phyloP scores from a whole-genome alignment of 306 rosid species.

The Casuarina equisetifolia region DNA sequence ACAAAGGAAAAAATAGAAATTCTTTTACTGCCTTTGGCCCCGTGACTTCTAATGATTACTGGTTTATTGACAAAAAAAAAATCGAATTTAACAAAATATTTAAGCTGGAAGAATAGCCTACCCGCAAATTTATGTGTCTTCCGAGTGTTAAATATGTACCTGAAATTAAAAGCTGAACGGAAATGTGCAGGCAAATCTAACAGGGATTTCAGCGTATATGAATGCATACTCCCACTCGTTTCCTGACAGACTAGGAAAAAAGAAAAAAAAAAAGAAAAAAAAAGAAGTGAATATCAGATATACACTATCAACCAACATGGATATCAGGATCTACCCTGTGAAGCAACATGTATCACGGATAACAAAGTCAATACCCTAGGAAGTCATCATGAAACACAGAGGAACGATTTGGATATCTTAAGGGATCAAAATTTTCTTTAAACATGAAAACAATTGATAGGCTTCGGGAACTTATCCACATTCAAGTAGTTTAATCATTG shows the following conservation, averaged over 20 bases:
- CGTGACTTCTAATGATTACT: not conserved
- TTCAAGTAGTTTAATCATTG: not conserved
- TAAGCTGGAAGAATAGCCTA: conserved; percentile 16
- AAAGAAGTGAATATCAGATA: conserved; percentile 4
- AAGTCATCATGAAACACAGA: not conserved
- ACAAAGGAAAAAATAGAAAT: not conserved
- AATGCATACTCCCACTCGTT: conserved; percentile 51
- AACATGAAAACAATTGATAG: not conserved
- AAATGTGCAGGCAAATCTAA: conserved; percentile 74
- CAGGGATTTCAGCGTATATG: conserved; percentile 75
- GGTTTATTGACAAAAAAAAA: not conserved
- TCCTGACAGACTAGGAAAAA: conserved; percentile 28
- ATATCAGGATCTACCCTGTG: conserved; percentile 1
- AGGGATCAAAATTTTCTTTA: conserved; percentile 1
- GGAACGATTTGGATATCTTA: not conserved
- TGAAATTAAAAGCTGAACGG: conserved; percentile 77
- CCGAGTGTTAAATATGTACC: conserved; percentile 45
- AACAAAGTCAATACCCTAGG: not conserved
- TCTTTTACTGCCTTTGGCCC: not conserved
- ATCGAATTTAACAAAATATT: not conserved
- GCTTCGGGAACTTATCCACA: not conserved
- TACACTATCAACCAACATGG: not conserved
- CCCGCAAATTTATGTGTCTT: conserved; percentile 5
- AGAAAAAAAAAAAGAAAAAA: conserved; percentile 11
- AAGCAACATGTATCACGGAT: not conserved